phyloP scores from a whole-genome alignment of 2,329 filamentous ascomycete species.

The Colletotrichum sp. region DNA sequence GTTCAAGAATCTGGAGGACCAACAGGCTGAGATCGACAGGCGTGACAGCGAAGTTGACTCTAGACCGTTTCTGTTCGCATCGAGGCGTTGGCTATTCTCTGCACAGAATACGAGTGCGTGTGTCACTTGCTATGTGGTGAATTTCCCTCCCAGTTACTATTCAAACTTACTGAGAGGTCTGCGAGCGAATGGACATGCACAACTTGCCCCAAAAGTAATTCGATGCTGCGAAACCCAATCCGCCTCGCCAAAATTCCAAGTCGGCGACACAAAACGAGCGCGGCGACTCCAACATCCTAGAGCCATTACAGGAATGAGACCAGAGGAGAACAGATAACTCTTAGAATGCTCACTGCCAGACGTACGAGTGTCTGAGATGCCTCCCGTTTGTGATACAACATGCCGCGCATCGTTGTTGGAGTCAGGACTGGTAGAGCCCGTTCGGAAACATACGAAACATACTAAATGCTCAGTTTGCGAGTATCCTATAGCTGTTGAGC shows the following conservation, averaged over 20 bases:
- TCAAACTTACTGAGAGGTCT: accelerated
- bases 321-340: too few species aligned
- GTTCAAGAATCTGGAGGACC: background rate
- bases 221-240: background rate
- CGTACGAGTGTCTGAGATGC: background rate
- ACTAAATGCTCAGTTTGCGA: background rate
- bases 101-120: background rate
- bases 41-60: background rate
- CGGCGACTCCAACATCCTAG: too few species aligned
- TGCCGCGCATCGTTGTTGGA: background rate
- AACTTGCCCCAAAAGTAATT: background rate
- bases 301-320: too few species aligned
- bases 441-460: background rate
- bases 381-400: background rate
- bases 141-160: background rate
- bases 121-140: background rate
- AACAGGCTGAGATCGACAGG: background rate
- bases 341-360: too few species aligned
- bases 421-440: background rate
- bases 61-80: background rate
- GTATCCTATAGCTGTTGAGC: background rate
- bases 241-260: background rate
- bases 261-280: too few species aligned
- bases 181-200: background rate
- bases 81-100: background rate